Percentiles rank a stretch among this genome's conserved stretches.
Evolutionary conservation across 2,329 filamentous ascomycete genomes (phyloP).

Genomic region (Xylaria sp.): DNA sequence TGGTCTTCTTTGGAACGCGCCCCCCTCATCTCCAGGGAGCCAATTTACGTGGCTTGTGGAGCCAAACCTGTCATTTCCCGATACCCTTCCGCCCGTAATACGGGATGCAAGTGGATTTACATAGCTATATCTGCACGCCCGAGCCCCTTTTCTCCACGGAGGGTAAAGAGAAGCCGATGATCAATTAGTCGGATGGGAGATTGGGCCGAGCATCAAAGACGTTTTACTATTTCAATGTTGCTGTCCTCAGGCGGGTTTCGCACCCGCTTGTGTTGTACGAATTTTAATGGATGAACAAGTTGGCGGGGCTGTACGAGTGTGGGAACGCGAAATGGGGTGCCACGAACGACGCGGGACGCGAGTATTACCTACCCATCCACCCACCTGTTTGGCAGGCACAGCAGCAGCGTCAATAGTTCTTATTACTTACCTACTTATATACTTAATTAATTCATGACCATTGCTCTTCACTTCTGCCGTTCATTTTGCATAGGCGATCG

Average conservation of each 20-base stretch:
- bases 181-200: background rate
- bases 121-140: background rate
- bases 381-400: constrained; percentile 5
- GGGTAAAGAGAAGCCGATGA: background rate
- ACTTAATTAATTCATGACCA: constrained; percentile 33
- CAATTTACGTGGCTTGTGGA: background rate
- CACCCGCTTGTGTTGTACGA: constrained; percentile 5
- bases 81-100: background rate
- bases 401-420: constrained; percentile 10
- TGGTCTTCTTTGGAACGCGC: background rate
- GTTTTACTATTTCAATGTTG: constrained; percentile 5
- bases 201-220: background rate
- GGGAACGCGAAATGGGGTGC: constrained; percentile 5
- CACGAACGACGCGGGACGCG: constrained; percentile 25
- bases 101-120: background rate
- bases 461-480: background rate
- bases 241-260: background rate
- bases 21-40: background rate
- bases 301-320: constrained; percentile 1
- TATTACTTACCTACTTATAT: constrained; percentile 22
- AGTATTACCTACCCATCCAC: constrained; percentile 16
- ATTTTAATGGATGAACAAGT: constrained; percentile 13
- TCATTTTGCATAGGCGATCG: too few relatives aligned
- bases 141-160: background rate
- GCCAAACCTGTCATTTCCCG: background rate